Conservation (phyloP, 2,329 filamentous ascomycete genomes). For the Talaromyces sp. region DNA sequence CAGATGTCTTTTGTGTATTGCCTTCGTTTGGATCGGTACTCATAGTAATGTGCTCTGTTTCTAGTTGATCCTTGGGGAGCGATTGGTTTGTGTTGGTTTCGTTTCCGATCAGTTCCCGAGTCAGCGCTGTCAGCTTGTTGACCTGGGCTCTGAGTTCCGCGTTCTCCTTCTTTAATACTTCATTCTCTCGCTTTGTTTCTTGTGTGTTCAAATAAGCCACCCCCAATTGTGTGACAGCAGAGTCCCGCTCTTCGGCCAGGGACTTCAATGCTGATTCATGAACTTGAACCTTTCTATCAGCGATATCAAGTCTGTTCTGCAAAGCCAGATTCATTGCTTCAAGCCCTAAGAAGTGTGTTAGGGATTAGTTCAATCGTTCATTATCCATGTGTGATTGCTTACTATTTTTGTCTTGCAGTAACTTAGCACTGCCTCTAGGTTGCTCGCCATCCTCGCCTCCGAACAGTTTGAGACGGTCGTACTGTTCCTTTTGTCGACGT, state of each 20-base stretch:
- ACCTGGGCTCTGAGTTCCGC: slow-evolving; percentile 39
- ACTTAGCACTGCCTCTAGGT: slow-evolving; percentile 34
- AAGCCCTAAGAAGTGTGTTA: slow-evolving; percentile 40
- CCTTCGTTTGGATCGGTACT: slow-evolving; percentile 32
- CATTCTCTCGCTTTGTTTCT: slow-evolving; percentile 44
- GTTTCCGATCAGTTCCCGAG: slow-evolving; percentile 25
- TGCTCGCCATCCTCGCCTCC: slow-evolving; percentile 47
- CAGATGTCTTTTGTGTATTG: slow-evolving; percentile 32
- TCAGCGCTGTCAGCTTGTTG: slow-evolving; percentile 26
- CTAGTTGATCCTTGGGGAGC: slow-evolving; percentile 17
- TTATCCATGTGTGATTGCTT: slow-evolving; percentile 22
- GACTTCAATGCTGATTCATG: slow-evolving; percentile 56
- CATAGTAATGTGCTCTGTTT: slow-evolving; percentile 26
- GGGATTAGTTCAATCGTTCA: slow-evolving; percentile 15
- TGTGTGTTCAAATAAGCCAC: slow-evolving; percentile 56
- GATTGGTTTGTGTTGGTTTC: slow-evolving; percentile 29
- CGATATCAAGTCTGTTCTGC: slow-evolving; percentile 55
- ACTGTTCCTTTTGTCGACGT: slow-evolving; percentile 35
- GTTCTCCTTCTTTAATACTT: slow-evolving; percentile 39
- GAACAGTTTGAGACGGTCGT: slow-evolving; percentile 33
- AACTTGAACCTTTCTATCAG: slow-evolving; percentile 55
- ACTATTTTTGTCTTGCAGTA: slow-evolving; percentile 40
- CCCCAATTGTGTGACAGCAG: slow-evolving; percentile 57
- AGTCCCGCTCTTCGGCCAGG: slow-evolving; percentile 57
- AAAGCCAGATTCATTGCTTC: slow-evolving; percentile 55